These are phyloP conservation scores for Porpolomopsis calyptriformis DNA, from an alignment of 768 basidiomycete species.

Conservation along the genomic window DNA sequence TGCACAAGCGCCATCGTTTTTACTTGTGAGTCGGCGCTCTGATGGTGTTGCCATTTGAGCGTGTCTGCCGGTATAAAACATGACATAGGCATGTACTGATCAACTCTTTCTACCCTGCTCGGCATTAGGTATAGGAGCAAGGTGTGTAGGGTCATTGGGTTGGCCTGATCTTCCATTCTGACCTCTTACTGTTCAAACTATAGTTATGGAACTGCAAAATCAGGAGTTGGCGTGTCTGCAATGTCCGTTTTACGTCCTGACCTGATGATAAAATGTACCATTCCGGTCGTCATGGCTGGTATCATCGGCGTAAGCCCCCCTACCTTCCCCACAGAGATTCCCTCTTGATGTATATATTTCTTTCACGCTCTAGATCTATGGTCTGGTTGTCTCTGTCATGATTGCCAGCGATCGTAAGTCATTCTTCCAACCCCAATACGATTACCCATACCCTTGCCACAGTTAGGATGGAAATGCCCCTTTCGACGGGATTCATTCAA, in stretches of 20 bases:
- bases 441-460: background rate
- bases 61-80: too few relatives aligned
- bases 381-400: conserved; percentile 97
- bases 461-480: conserved; percentile 74
- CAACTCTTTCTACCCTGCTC: conserved; percentile 3
- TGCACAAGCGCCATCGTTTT: conserved; percentile 96
- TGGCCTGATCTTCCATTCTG: conserved; percentile 2
- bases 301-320: conserved; percentile 83
- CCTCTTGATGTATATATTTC: conserved; percentile 1
- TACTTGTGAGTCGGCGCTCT: conserved; percentile 58
- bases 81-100: conserved; percentile 6
- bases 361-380: conserved; percentile 61
- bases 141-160: conserved; percentile 34
- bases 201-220: conserved; percentile 98
- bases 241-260: conserved; percentile 97
- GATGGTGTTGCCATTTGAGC: background rate
- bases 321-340: background rate
- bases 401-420: conserved; percentile 78
- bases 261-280: conserved; percentile 95
- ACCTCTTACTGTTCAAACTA: conserved; percentile 8
- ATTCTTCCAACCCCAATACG: background rate
- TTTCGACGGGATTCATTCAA: conserved; percentile 89
- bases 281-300: conserved; percentile 99
- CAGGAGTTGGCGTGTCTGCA: conserved; percentile 93
- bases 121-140: conserved; percentile 67